Percentiles rank a stretch among this genome's conserved stretches.
Conservation (phyloP, 352 stramenopile genomes). For the Phytopythium litorale region DNA sequence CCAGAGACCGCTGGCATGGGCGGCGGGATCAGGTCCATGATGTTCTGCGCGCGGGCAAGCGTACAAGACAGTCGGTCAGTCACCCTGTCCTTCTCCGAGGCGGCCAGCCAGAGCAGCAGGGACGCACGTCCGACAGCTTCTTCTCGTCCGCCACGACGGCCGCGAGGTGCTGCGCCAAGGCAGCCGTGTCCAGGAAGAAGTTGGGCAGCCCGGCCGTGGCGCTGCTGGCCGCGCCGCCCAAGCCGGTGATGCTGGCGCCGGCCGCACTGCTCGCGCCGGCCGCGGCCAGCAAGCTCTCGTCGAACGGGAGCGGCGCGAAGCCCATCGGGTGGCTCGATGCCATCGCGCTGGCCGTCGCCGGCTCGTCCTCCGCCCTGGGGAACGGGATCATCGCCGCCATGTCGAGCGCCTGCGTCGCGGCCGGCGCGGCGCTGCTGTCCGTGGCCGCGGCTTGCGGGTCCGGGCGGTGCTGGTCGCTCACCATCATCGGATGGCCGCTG, state of each 20-base stretch:
- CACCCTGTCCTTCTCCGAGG: not conserved
- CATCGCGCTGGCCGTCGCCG: not conserved
- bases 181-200: constrained; percentile 65
- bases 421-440: not conserved
- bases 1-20: constrained; percentile 17
- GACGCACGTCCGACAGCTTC: constrained; percentile 73
- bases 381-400: constrained; percentile 8
- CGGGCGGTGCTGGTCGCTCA: constrained; percentile 29
- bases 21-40: constrained; percentile 73
- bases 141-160: constrained; percentile 68
- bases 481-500: constrained; percentile 25
- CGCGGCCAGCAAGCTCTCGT: constrained; percentile 47
- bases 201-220: constrained; percentile 23
- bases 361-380: constrained; percentile 5
- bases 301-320: constrained; percentile 46
- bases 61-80: constrained; percentile 3
- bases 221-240: constrained; percentile 2
- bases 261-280: constrained; percentile 13
- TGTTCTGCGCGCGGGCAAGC: constrained; percentile 40
- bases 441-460: not conserved
- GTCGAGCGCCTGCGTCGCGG: constrained; percentile 9
- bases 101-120: not conserved
- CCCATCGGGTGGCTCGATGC: constrained; percentile 8
- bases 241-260: not conserved
- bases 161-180: constrained; percentile 55